phyloP scores from a whole-genome alignment of 306 rosid genomes.

The Trifolium subterraneum region DNA sequence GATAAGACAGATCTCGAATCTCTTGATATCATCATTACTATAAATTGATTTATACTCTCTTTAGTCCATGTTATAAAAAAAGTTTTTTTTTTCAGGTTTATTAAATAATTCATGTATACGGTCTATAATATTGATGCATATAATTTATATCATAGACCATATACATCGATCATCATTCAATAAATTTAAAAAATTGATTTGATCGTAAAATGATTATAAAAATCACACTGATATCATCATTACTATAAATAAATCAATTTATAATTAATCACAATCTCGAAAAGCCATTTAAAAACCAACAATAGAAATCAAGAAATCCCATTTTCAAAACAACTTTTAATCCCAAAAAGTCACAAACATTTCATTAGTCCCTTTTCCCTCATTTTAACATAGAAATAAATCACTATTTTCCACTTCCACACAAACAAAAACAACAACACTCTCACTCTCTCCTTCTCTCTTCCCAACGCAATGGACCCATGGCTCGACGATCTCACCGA shows the following conservation, averaged over 20 bases:
- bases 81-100: too few relatives aligned
- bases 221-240: background rate
- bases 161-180: too few relatives aligned
- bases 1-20: too few relatives aligned
- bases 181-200: too few relatives aligned
- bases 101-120: too few relatives aligned
- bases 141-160: too few relatives aligned
- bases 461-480: constrained; percentile 64
- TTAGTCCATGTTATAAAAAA: too few relatives aligned
- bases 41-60: too few relatives aligned
- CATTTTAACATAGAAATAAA: background rate
- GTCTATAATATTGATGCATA: too few relatives aligned
- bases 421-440: background rate
- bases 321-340: background rate
- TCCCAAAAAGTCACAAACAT: constrained; percentile 4
- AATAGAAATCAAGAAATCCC: constrained; percentile 1
- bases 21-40: too few relatives aligned
- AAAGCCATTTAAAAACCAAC: background rate
- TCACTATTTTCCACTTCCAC: background rate
- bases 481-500: constrained; percentile 76
- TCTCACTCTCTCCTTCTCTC: constrained; percentile 27
- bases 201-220: too few relatives aligned
- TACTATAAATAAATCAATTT: background rate
- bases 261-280: background rate
- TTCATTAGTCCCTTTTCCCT: background rate